Base-by-base conservation (phyloP, 176 grass and related monocot species). In the Urochloa ruziziensis region DNA sequence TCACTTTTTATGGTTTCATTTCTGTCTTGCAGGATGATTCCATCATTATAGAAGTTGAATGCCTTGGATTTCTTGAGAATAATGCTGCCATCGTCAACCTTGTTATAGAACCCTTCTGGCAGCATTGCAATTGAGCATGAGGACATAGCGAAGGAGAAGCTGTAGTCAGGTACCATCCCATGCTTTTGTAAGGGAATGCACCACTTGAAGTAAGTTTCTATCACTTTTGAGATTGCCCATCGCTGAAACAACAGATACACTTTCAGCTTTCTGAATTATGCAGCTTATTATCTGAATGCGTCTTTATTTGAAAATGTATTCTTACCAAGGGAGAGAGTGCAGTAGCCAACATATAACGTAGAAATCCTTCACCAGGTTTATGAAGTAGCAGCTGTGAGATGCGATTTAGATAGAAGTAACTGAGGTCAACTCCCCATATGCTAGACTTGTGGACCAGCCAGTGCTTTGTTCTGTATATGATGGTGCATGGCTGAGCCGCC, bases 91-190 rank as follows among this genome's bases (percentile, higher is more conserved):
- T 96, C 80, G 14, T 98, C 93, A 65, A 98, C 93, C 83, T 47
- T 87, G 73, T 92, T 82, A 82, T 98, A 98, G 40, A 98, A 96
- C 53, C 86, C 86, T 59, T 94, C 62, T 32, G 96, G 96, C 34
- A 98, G 67, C 70, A 89, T 86, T 54, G 93, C 89, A 32, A 98
- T 87, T 64, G 88, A 79, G 90, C 93, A 95, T 65, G 89, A 76
- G 23, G 91, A 61, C 39, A 94, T 87, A 52, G 93, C 82, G 24
- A 94, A 89, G 56, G 86, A 86, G 84, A 98, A 98, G 79, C 87
- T 94, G 46, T 98, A 94, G 30, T 98, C 93, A 37, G 96, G 96
- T 49, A 96, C 91, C 96, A 98, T 98, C 32, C 80, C 91, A 67
- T 98, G 83, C 83, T 92, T 98, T 64, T 92, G 60, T 67, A 96